Evolutionary conservation across 495 filamentous ascomycete species (phyloP), one percentile per base, ranked within the genome.

Genomic region (Penicillium crystallinum): DNA sequence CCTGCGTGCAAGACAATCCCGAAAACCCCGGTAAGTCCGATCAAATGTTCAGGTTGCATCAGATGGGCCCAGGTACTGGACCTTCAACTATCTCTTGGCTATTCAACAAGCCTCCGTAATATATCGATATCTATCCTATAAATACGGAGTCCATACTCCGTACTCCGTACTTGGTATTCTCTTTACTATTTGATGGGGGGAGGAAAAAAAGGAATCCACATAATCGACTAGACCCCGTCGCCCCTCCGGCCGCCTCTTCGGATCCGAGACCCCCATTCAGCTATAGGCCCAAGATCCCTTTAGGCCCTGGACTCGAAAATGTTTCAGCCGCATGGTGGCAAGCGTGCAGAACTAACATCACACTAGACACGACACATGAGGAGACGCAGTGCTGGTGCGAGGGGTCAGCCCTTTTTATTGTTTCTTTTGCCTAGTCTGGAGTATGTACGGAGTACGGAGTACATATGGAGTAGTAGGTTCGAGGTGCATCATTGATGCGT

Each of bases 291-390:
- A 29, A 37, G 11, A n/a, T 27, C 22, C n/a, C 14, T 14, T 12
- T 34, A 2, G 12, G 31, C n/a, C 21, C 2, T 27, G 12, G 33
- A 12, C 45, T 27, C 21, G 21, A n/a, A n/a, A n/a, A 50, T 50
- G 25, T 50, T 50, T 50, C 27, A 50, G 48, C 37, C 48, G 27
- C 48, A 41, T 27, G 35, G 36, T 36, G 45, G 6, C 21, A 30
- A 42, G 37, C 17, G 6, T 31, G 19, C 27, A 33, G 35, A 22
- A 17, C 23, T 10, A 27, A 15, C 21, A n/a, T n/a, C 11, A n/a
- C 37, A 42, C 37, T 50, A 50, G 48, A 40, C 27, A 33, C 46
- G 34, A 48, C 34, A 18, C 45, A 27, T 36, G 15, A 37, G 23
- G 23, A 3, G 44, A 11, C 17, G 31, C 3, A 47, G 22, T 35